Base-by-base conservation (phyloP, 192 early-diverging fungal species). In the Coemansia sp. region DNA sequence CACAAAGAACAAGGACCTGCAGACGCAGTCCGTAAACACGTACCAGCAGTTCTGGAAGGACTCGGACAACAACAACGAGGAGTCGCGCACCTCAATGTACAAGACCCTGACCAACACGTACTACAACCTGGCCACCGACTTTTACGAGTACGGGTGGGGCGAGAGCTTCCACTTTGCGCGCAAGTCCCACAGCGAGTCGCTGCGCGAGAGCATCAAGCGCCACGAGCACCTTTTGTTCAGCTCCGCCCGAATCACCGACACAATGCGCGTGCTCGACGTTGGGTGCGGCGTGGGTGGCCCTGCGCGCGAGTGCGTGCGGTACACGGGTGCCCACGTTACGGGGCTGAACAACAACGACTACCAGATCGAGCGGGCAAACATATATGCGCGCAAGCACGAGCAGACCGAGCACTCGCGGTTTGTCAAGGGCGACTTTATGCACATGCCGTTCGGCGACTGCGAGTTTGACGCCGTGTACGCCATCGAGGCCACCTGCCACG, bases 301-400 rank as follows among this genome's bases (percentile, higher is more conserved):
- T 14, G 85, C 92, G n/a, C 89, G 95, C 50, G 94, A 98, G 59
- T 93, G 95, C 65, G 84, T 88, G 49, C 84, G 89, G 56, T 92
- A 97, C 58, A 87, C 89, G n/a, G 94, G 91, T 16, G 91, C 93
- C 27, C 85, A 89, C 54, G 83, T 98, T 48, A 90, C 89, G 4
- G 95, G 95, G n/a, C 71, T 98, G 30, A 98, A 98, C 81, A 98
- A 97, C 86, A 98, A 98, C 73, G 88, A 90, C 38, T 94, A 97
- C 65, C 95, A 98, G 78, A 87, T 97, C 57, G 67, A 87, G 38
- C 85, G 93, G 14, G 92, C 89, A 42, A 69, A 69, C 23, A 82
- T 86, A 42, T 90, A 95, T 56, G 88, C 91, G 33, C 73, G 76
- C 53, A 85, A 85, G 65, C 67, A 75, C 44, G 86, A 88, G 28